Evolutionary conservation across 2,329 filamentous ascomycete species (phyloP).

Genomic region (Didymella pinodella): DNA sequence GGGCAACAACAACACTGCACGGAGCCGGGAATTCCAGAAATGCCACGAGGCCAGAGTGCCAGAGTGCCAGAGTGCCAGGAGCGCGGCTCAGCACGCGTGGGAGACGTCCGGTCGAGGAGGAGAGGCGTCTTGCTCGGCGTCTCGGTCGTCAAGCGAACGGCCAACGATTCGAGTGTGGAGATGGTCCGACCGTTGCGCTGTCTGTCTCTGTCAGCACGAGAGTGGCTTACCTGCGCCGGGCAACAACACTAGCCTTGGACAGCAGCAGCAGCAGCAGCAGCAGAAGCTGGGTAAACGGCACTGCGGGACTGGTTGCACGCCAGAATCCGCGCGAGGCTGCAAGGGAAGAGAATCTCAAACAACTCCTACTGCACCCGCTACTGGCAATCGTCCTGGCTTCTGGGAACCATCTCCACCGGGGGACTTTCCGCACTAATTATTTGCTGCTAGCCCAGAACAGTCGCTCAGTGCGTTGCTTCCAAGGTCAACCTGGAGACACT

Average conservation of each 20-base stretch:
- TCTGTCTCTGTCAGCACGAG: background rate
- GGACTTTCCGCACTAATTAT: background rate
- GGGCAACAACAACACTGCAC: slow-evolving; percentile 2
- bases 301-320: slow-evolving; percentile 3
- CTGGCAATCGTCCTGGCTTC: background rate
- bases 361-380: background rate
- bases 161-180: slow-evolving; percentile 22
- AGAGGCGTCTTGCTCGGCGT: slow-evolving; percentile 17
- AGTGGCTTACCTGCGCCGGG: background rate
- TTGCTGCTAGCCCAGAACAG: slow-evolving; percentile 7
- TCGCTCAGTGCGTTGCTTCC: slow-evolving; percentile 10
- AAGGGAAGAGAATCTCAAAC: slow-evolving; percentile 16
- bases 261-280: background rate
- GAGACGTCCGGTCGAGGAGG: slow-evolving; percentile 5
- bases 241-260: background rate
- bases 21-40: slow-evolving; percentile 3
- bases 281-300: slow-evolving; percentile 5
- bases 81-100: slow-evolving; percentile 12
- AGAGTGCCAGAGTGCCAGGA: background rate
- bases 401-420: background rate
- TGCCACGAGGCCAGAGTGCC: background rate
- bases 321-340: slow-evolving; percentile 11
- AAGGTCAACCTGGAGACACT: slow-evolving; percentile 8
- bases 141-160: slow-evolving; percentile 8
- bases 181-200: slow-evolving; percentile 10